These are phyloP conservation scores for Silene uniflora DNA, from an alignment of 148 eudicot species.

Conservation along the genomic window DNA sequence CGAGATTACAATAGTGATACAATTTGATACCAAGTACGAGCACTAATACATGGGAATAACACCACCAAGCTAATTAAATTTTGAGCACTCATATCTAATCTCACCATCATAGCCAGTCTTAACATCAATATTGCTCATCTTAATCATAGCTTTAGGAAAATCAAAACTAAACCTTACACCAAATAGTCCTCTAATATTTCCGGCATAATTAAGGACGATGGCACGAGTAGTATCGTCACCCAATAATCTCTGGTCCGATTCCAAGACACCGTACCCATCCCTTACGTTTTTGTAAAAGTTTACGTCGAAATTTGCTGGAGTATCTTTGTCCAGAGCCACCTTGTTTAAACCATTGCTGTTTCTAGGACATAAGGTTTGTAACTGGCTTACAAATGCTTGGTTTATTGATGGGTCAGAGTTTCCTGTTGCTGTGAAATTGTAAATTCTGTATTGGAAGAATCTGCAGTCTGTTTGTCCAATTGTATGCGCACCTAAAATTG, in stretches of 20 bases:
- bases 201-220: slow-evolving; percentile 63
- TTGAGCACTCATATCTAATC: slow-evolving; percentile 60
- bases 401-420: slow-evolving; percentile 62
- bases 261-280: slow-evolving; percentile 59
- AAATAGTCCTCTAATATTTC: slow-evolving; percentile 53
- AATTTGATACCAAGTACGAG: neutral
- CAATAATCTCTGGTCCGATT: slow-evolving; percentile 75
- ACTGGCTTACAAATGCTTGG: slow-evolving; percentile 38
- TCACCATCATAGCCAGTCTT: slow-evolving; percentile 64
- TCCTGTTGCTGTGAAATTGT: slow-evolving; percentile 74
- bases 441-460: slow-evolving; percentile 65
- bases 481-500: slow-evolving; percentile 66
- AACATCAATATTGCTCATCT: slow-evolving; percentile 73
- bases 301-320: slow-evolving; percentile 42
- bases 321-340: slow-evolving; percentile 56
- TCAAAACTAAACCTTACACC: slow-evolving; percentile 58
- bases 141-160: slow-evolving; percentile 69
- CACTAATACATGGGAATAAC: neutral
- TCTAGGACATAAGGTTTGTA: slow-evolving; percentile 50
- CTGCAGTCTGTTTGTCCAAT: slow-evolving; percentile 66
- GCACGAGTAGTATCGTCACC: slow-evolving; percentile 40
- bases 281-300: slow-evolving; percentile 62
- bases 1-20: neutral
- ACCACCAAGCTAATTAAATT: slow-evolving; percentile 36
- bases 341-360: slow-evolving; percentile 52